A percentile compares a stretch with the other conserved stretches of the same genome.
These are phyloP conservation scores for Calocera viscosa DNA, from an alignment of 768 basidiomycete species.

Conservation along the genomic window DNA sequence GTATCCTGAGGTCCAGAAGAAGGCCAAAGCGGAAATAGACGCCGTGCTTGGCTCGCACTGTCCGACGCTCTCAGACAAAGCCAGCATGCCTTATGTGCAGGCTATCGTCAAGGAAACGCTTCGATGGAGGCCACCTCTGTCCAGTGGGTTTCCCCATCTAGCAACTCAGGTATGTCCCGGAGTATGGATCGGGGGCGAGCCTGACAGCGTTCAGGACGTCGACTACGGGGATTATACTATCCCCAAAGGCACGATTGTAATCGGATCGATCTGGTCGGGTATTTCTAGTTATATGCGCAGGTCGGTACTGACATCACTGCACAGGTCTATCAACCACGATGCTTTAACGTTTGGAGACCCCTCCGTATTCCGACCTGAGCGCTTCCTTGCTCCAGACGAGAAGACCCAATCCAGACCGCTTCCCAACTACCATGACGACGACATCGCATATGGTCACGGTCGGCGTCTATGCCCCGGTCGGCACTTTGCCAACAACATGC, in stretches of 20 bases:
- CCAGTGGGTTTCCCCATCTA: neutral
- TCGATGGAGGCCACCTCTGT: conserved; percentile 15
- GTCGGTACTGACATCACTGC: neutral
- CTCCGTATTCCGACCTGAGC: neutral
- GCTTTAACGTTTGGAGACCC: neutral
- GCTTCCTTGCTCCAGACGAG: neutral
- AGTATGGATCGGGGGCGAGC: neutral
- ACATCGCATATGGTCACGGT: neutral
- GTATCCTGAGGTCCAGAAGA: neutral
- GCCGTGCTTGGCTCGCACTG: neutral
- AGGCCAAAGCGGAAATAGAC: neutral
- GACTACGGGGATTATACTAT: neutral
- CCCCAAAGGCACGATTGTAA: neutral
- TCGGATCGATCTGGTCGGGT: neutral
- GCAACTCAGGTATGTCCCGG: neutral
- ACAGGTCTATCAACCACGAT: neutral
- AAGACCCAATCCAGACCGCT: neutral
- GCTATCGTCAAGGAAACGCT: conserved; percentile 15
- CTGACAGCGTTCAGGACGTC: neutral
- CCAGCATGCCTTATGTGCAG: conserved; percentile 14
- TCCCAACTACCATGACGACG: neutral
- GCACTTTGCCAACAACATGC: neutral
- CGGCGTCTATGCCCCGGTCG: neutral
- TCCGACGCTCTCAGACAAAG: neutral
- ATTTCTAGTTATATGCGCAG: neutral